A percentile compares a stretch with the other conserved stretches of the same genome.
Conservation (phyloP, 2,329 filamentous ascomycete species). For the Alternaria ventricosa region DNA sequence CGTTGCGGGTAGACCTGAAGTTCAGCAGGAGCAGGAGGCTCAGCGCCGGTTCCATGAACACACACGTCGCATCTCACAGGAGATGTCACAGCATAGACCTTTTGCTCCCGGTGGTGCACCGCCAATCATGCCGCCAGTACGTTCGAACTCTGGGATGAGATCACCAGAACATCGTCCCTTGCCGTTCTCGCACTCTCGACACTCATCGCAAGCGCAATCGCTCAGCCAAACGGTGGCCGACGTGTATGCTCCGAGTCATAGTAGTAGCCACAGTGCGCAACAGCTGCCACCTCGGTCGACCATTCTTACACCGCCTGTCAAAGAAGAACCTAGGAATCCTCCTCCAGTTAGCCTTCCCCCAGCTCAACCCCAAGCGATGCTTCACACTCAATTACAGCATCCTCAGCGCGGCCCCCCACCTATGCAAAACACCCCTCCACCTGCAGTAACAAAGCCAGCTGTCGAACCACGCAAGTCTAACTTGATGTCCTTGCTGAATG, state of each 20-base stretch:
- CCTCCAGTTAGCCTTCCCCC: constrained; percentile 26
- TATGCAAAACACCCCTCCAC: constrained; percentile 22
- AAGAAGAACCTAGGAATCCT: constrained; percentile 43
- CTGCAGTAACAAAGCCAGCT: constrained; percentile 34
- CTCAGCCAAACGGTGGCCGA: constrained; percentile 32
- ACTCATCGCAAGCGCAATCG: constrained; percentile 32
- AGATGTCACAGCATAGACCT: constrained; percentile 35
- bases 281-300: constrained; percentile 32
- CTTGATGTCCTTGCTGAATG: constrained; percentile 48
- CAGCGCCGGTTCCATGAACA: constrained; percentile 38
- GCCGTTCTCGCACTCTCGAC: constrained; percentile 37
- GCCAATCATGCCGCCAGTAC: constrained; percentile 33
- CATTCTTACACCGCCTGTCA: constrained; percentile 41
- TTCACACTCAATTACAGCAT: constrained; percentile 32
- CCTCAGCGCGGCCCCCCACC: constrained; percentile 28
- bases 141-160: constrained; percentile 29
- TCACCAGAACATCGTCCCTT: constrained; percentile 43
- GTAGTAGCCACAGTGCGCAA: constrained; percentile 23
- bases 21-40: constrained; percentile 41
- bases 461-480: constrained; percentile 47
- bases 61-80: constrained; percentile 41
- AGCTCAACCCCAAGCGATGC: constrained; percentile 25
- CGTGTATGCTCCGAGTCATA: constrained; percentile 25
- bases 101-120: constrained; percentile 28
- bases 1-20: constrained; percentile 26